Percentiles rank a stretch among this genome's conserved stretches.
These are phyloP conservation scores for Centaurea solstitialis DNA, from an alignment of 129 eudicot species.

Conservation along the genomic window DNA sequence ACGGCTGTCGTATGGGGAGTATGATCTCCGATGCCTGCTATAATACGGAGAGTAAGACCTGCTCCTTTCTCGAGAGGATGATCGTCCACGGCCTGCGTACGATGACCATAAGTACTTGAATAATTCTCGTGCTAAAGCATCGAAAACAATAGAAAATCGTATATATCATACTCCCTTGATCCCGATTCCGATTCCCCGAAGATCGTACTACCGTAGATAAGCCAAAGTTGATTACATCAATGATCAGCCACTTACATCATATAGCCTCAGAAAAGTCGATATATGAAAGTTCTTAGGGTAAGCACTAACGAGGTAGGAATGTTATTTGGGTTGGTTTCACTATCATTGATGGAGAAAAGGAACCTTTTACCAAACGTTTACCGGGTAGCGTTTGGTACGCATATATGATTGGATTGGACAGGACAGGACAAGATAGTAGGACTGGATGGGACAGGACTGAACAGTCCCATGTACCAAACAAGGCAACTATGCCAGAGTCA, in stretches of 20 bases:
- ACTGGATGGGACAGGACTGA: too few relatives aligned
- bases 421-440: too few relatives aligned
- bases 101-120: background rate
- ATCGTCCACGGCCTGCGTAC: background rate
- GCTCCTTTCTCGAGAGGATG: slow-evolving; percentile 29
- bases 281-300: background rate
- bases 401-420: too few relatives aligned
- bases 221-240: too few relatives aligned
- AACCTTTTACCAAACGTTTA: background rate
- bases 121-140: background rate
- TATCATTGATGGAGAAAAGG: background rate
- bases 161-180: background rate
- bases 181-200: background rate
- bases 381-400: too few relatives aligned
- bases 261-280: background rate
- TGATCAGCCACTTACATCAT: background rate
- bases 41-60: slow-evolving; percentile 56
- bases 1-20: slow-evolving; percentile 29
- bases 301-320: background rate
- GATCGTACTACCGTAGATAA: background rate
- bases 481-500: too few relatives aligned
- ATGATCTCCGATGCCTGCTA: slow-evolving; percentile 36
- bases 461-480: too few relatives aligned
- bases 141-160: background rate
- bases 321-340: background rate